Base-by-base conservation (phyloP, 768 basidiomycete genomes). In the Kwoniella europaea region DNA sequence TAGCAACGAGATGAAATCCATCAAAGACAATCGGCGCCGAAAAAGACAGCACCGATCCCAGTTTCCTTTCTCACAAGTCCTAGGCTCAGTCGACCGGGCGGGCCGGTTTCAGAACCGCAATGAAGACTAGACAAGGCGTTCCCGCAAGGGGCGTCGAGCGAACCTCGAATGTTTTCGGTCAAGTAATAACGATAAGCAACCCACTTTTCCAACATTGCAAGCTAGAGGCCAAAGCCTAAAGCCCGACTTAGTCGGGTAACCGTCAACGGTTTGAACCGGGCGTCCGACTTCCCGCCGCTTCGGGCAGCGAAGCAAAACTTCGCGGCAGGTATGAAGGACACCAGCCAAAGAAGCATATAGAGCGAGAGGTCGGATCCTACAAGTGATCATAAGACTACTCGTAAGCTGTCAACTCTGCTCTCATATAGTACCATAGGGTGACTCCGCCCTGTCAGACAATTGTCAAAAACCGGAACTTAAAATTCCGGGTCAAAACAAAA, bases 21-120 rank as follows among this genome's bases (percentile, higher is more conserved):
- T 44, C 22, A 20, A 24, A 55, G 16, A 55, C 54, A 55, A 24
- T 55, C 24, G n/a, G 54, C n/a, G 18, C 54, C 54, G 54, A 22
- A 13, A 16, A 61, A 44, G 59, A 61, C 73, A 59, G 67, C 29
- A 44, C 18, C 59, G n/a, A 70, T 85, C 86, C 85, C 80, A 85
- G 83, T 84, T 85, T 85, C 85, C 84, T 77, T 82, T 81, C 86
- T 85, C 86, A 86, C 86, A 86, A 82, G 82, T 84, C 86, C 85
- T 84, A 84, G 72, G 75, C 72, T 54, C 72, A 75, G 79, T 76
- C 83, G 79, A 73, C 80, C 76, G 66, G 73, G 81, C 83, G 75
- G 79, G 70, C 82, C 72, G 71, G 67, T 71, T 80, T 84, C 80
- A 75, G 73, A 72, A 74, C 79, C 82, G 79, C 73, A 69, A 62